Percentiles rank a stretch among this genome's conserved stretches.
These are phyloP conservation scores for Termitomyces sp. DNA, from an alignment of 768 basidiomycete species.

Conservation along the genomic window DNA sequence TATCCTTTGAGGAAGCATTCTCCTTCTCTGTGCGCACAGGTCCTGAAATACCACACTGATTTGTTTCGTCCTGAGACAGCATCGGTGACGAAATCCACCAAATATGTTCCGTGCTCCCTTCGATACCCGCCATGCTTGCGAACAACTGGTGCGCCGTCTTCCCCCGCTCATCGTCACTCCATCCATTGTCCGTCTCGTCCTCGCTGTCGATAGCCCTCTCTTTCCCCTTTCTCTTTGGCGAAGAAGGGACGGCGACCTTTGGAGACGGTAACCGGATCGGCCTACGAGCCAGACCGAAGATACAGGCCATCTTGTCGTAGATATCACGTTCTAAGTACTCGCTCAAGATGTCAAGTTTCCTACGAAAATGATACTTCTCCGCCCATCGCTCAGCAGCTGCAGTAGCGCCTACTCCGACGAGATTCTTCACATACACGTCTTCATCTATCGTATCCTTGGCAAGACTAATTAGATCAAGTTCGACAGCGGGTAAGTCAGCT, in stretches of 20 bases:
- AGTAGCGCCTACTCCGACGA: conserved; percentile 50
- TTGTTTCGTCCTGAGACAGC: not conserved
- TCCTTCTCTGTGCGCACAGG: not conserved
- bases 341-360: conserved; percentile 39
- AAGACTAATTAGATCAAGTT: conserved; percentile 4
- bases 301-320: conserved; percentile 27
- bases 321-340: conserved; percentile 34
- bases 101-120: conserved; percentile 23
- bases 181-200: conserved; percentile 25
- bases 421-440: conserved; percentile 57
- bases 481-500: conserved; percentile 1
- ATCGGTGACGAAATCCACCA: conserved; percentile 21
- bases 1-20: not conserved
- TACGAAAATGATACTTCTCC: conserved; percentile 35
- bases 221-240: conserved; percentile 14
- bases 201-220: conserved; percentile 20
- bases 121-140: conserved; percentile 31
- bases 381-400: conserved; percentile 51
- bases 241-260: not conserved
- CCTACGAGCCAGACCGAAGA: conserved; percentile 15
- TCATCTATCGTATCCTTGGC: conserved; percentile 19
- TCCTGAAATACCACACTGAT: not conserved
- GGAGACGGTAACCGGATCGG: not conserved
- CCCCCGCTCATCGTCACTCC: conserved; percentile 46
- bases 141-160: conserved; percentile 55